Evolutionary conservation across 176 grass and related monocot genomes (phyloP), one percentile per base, ranked within the genome.

Genomic region (Rhipidocladum racemiflorum): DNA sequence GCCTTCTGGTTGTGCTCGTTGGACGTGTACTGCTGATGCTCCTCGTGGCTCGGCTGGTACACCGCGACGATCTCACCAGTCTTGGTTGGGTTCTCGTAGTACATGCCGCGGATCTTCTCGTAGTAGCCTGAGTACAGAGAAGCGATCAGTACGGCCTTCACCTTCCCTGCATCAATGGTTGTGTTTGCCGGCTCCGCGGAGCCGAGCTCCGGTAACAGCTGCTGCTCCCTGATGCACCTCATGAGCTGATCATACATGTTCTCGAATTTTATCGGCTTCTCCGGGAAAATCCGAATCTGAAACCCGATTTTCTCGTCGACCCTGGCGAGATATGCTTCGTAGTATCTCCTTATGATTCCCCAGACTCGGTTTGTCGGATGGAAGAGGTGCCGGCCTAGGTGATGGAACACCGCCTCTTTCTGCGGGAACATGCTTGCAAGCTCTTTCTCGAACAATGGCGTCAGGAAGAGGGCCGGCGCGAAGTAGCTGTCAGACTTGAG

Each of bases 1-100:
- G 94, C 94, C 84, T 97, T 97, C 90, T 91, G 89, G 80, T 97
- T 97, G 91, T 97, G 94, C 56, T 89, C 84, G 72, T 91, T 90
- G 1, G 89, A 90, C 85, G 92, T 75, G 77, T 92, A 89, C 87
- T 91, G 89, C 87, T 97, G 94, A 81, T 88, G 75, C 83, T 94
- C 94, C 78, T 97, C 94, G 66, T 97, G 94, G 84, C 94, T 97
- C 0, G 94, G 94, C 84, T 97, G 94, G 82, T 84, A 94, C 62
- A 97, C 94, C 4, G 91, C 87, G 40, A 97, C 84, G n/a, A 90
- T 46, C 70, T 97, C 94, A 0, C 91, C 94, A 0, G 55, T 90
- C 76, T 68, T 73, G 67, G 94, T 93, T 1, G 94, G 91, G 57
- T 78, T 88, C 80, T 97, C 94, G 84, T 89, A 97, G 86, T 97